Evolutionary conservation across 2,329 filamentous ascomycete species (phyloP), one percentile per base, ranked within the genome.

Genomic region (Colletotrichum magnum): DNA sequence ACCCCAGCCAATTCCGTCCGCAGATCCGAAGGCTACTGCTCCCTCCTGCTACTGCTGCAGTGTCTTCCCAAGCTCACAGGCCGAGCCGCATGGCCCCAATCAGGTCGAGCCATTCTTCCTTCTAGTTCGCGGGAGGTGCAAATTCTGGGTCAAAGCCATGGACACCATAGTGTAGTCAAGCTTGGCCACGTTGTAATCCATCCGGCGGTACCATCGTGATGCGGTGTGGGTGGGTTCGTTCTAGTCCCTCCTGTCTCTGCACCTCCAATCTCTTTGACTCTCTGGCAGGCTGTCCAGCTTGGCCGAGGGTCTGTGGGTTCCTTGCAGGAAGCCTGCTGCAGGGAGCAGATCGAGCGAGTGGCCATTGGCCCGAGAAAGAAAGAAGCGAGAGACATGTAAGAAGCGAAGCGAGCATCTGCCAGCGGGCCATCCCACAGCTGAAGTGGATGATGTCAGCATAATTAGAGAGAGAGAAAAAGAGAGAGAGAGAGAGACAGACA

Each of bases 131-230:
- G 62, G 51, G 57, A 69, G 51, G 57, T 60, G 51, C 6, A 62
- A 61, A 69, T 53, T 47, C 57, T 65, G 63, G 63, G 67, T 67
- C 67, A 61, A 69, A 67, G 67, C 67, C 56, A 67, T 57, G 57
- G 43, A 67, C 47, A 48, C 52, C 16, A 36, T 36, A 36, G 32
- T 36, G 32, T 47, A 53, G 57, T 61, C 57, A 41, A 52, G 56
- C 43, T 67, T 69, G 67, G 67, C 67, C 67, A 69, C 67, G 67
- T 67, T 69, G 67, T 61, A 66, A 56, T 57, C 51, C 57, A 67
- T 61, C 56, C 57, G 43, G 32, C 32, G 7, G 58, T 39, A 51
- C 56, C 57, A 51, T 69, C 66, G 48, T 57, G 63, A 69, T 61
- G 62, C 57, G 51, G 62, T 32, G 51, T 47, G 36, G 43, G 43